These are phyloP conservation scores for Ophiobolus disseminans DNA, from an alignment of 2,329 filamentous ascomycete species.

Conservation along the genomic window DNA sequence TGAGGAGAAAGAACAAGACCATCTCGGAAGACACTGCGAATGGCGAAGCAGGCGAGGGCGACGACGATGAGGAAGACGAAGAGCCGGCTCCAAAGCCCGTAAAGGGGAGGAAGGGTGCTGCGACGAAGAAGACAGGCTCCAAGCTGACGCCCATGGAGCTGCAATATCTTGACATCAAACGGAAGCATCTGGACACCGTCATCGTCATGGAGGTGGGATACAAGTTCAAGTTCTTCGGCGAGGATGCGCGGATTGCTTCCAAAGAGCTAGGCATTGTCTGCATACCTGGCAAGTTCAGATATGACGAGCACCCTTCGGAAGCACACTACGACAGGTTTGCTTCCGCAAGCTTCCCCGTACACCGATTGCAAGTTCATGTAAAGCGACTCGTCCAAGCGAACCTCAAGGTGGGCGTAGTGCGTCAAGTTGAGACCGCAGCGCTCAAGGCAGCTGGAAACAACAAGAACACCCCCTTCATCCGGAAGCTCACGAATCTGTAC, in stretches of 20 bases:
- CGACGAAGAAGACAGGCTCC: conserved; percentile 73
- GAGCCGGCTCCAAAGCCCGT: conserved; percentile 61
- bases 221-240: conserved; percentile 96
- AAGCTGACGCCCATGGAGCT: conserved; percentile 95
- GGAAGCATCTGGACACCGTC: conserved; percentile 85
- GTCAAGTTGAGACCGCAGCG: conserved; percentile 93
- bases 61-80: conserved; percentile 61
- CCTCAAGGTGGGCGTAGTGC: conserved; percentile 93
- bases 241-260: conserved; percentile 87
- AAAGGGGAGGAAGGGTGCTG: conserved; percentile 58
- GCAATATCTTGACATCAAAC: conserved; percentile 93
- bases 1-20: conserved; percentile 66
- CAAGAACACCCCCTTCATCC: conserved; percentile 86
- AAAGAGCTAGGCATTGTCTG: conserved; percentile 95
- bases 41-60: conserved; percentile 60
- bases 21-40: conserved; percentile 62
- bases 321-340: conserved; percentile 91
- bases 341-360: conserved; percentile 93
- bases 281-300: conserved; percentile 93
- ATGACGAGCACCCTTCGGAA: conserved; percentile 85
- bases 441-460: conserved; percentile 96
- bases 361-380: conserved; percentile 89
- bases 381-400: conserved; percentile 91
- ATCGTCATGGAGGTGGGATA: conserved; percentile 96
- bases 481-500: conserved; percentile 94